Conservation (phyloP, 768 basidiomycete species). For the Trametes punicea region DNA sequence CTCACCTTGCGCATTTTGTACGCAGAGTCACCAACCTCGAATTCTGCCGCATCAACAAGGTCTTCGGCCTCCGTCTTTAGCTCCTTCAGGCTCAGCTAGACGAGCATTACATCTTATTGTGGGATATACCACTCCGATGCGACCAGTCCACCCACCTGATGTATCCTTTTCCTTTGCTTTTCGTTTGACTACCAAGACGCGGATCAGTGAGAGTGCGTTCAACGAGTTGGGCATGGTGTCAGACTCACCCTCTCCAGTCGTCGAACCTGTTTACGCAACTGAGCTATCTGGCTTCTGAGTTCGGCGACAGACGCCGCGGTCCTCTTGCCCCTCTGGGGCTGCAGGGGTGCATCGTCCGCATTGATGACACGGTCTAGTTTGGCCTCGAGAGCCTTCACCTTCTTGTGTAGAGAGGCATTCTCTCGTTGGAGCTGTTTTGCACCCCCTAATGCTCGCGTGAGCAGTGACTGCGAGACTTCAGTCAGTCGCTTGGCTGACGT, state of each 20-base stretch:
- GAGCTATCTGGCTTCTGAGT: slow-evolving; percentile 22
- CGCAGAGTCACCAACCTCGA: slow-evolving; percentile 33
- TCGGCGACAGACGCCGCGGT: slow-evolving; percentile 5
- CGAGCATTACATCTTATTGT: not conserved
- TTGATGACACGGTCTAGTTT: slow-evolving; percentile 19
- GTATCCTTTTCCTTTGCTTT: slow-evolving; percentile 25
- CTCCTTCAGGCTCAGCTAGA: slow-evolving; percentile 33
- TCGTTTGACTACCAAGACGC: slow-evolving; percentile 16
- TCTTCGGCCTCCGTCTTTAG: slow-evolving; percentile 38
- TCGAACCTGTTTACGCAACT: slow-evolving; percentile 23
- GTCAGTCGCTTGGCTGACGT: not conserved
- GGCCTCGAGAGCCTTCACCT: slow-evolving; percentile 19
- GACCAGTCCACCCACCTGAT: slow-evolving; percentile 18
- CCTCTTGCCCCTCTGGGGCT: slow-evolving; percentile 22
- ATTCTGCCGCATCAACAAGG: slow-evolving; percentile 29
- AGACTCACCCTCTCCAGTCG: slow-evolving; percentile 28
- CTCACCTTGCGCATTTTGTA: slow-evolving; percentile 42
- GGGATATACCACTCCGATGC: not conserved
- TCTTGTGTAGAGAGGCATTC: slow-evolving; percentile 10
- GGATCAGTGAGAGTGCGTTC: not conserved
- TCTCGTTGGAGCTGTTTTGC: slow-evolving; percentile 17
- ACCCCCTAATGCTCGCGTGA: slow-evolving; percentile 8
- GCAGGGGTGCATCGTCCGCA: slow-evolving; percentile 21
- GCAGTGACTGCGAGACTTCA: not conserved
- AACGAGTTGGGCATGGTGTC: not conserved